Percentiles rank a stretch among this genome's conserved stretches.
phyloP scores from a whole-genome alignment of 805 yeast species.

The Metschnikowia cubensis region DNA sequence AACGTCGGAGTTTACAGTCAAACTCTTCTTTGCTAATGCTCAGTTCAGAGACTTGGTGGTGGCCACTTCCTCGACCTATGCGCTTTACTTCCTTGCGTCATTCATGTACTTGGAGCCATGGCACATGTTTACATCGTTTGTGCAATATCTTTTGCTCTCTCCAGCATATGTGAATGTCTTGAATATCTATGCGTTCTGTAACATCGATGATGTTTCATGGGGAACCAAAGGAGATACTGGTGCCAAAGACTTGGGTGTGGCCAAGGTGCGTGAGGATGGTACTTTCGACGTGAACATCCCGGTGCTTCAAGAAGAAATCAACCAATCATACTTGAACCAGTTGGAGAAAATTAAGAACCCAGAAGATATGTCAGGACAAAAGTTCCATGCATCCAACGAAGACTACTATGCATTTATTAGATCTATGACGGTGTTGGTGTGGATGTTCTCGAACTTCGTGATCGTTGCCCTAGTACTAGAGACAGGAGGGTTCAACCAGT shows the following conservation, averaged over 20 bases:
- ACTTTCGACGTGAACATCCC: conserved; percentile 53
- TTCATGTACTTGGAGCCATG: conserved; percentile 61
- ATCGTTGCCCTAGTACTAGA: conserved; percentile 40
- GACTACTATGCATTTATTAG: conserved; percentile 45
- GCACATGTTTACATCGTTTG: conserved; percentile 58
- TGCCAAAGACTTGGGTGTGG: conserved; percentile 52
- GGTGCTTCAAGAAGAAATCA: conserved; percentile 48
- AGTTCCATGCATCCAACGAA: conserved; percentile 31
- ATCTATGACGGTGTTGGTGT: conserved; percentile 43
- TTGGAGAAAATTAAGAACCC: conserved; percentile 50
- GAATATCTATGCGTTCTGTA: conserved; percentile 66
- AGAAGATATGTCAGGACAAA: conserved; percentile 27
- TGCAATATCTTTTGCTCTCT: conserved; percentile 47
- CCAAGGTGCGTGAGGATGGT: conserved; percentile 51
- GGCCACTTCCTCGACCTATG: conserved; percentile 58
- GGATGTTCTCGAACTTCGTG: conserved; percentile 44
- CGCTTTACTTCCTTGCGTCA: conserved; percentile 55
- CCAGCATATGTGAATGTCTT: conserved; percentile 54
- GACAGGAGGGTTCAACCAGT: conserved; percentile 43
- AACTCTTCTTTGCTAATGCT: conserved; percentile 43
- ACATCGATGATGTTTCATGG: conserved; percentile 71
- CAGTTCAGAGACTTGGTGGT: conserved; percentile 50
- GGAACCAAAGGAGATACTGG: conserved; percentile 71
- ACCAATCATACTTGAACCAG: conserved; percentile 48
- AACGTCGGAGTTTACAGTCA: conserved; percentile 38